Base-by-base conservation (phyloP, 148 eudicot genomes). In the Rhododendron williamsianum region DNA sequence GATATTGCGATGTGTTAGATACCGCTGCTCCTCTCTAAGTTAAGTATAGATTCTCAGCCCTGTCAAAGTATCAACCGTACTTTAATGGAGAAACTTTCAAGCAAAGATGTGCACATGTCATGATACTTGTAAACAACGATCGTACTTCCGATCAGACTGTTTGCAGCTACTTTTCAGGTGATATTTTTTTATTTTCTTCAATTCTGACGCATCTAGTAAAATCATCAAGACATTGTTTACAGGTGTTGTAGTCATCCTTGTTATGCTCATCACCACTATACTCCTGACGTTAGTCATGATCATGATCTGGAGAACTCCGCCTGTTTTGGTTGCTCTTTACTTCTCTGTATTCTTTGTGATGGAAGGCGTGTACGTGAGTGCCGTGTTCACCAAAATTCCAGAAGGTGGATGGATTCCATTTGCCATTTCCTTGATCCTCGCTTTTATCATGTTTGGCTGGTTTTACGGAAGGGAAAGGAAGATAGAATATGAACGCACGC, bases 351-450 rank as follows among this genome's bases (percentile, higher is more conserved):
- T 91, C 48, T 85, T 93, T 27, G 80, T 85, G 16, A 86, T 93
- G 92, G 97, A 94, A 87, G 86, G 89, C 52, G 45, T 91, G 8
- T 93, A 92, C 30, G 90, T 93, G 13, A 92, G 93, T 83, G 91
- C 95, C 1, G 92, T 93, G 51, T 86, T 88, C 72, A 94, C 91
- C 80, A 94, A 94, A 87, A 83, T 94, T 49, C 90, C 85, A 25
- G 92, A 94, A 88, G 95, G 96, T 19, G 96, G 95, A 52, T 94
- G 96, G 96, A 91, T 94, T 73, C 96, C 96, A 30, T 94, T 94
- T 41, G 93, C 94, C 58, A 94, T 92, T 63, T 91, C 94, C 51
- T 60, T 91, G 78, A 79, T 89, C 83, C 90, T 92, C n/a, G 93
- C 92, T 1, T 85, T 90, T 88, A 90, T 92, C 63, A 92, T 92